These are phyloP conservation scores for Candida silvatica DNA, from an alignment of 805 yeast genomes.

Conservation along the genomic window DNA sequence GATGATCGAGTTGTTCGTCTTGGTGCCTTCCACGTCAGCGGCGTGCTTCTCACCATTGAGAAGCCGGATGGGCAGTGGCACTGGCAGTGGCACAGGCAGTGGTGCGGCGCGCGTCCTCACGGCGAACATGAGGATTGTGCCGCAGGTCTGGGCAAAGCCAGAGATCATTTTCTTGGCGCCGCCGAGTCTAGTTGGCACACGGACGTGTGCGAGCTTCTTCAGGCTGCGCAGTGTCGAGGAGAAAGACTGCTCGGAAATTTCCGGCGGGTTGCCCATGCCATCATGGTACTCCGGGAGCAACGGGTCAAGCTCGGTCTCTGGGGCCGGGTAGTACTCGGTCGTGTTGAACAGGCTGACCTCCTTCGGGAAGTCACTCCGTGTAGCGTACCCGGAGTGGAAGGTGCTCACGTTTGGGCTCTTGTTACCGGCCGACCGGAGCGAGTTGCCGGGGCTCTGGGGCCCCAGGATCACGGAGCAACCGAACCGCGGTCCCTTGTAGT, in stretches of 20 bases:
- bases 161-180: constrained; percentile 9
- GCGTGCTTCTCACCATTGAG: not conserved
- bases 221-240: not conserved
- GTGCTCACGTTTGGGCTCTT: not conserved
- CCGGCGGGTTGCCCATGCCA: not conserved
- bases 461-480: not conserved
- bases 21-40: no score
- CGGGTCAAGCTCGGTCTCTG: no score
- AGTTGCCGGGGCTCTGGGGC: not conserved
- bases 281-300: no score
- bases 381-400: no score
- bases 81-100: not conserved
- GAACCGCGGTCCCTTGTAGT: constrained; percentile 29
- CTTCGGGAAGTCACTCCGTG: no score
- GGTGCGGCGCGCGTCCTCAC: constrained; percentile 4
- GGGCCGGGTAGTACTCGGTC: no score
- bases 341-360: no score
- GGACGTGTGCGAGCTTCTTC: not conserved
- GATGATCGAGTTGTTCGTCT: constrained; percentile 16
- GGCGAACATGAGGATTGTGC: constrained; percentile 21
- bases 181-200: no score
- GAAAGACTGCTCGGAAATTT: not conserved
- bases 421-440: not conserved
- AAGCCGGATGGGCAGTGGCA: not conserved
- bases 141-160: constrained; percentile 21